Base-by-base conservation (phyloP, 2,329 filamentous ascomycete genomes). In the Colletotrichum australisinense region DNA sequence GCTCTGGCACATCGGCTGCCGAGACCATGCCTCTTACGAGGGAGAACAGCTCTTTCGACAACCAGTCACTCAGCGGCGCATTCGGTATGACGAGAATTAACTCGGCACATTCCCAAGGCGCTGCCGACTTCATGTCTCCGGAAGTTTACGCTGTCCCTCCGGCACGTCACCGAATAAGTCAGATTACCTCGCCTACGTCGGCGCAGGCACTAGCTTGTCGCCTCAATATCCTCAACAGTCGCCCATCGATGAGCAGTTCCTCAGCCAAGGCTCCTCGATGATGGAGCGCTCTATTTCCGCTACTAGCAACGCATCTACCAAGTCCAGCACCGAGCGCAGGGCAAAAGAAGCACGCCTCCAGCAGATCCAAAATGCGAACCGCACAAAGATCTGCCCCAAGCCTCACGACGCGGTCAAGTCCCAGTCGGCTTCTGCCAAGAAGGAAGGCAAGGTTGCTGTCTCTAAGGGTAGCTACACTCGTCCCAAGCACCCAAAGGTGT, bases 401-500 rank as follows among this genome's bases (percentile, higher is more conserved):
- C 86, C 85, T 1, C 76, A 76, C 5, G 80, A 81, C 3, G 73
- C 77, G 16, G 72, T 76, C 55, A 81, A 77, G 71, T 74, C 74
- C n/a, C 76, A 77, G 28, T 68, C 74, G 12, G 72, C 75, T 30
- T 42, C 67, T 19, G 60, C 76, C 35, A 82, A 83, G 74, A 85
- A 83, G 66, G 84, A 84, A 38, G 81, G 82, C 30, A 89, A 88
- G 78, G 76, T 85, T 2, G 78, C 82, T 26, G 84, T 86, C 55
- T 6, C 80, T 30, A 87, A 85, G 76, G 81, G 84, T 67, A 79
- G 72, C 19, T 88, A 89, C 74, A 83, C 87, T 63, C 92, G 93
- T 19, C 93, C 93, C 30, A 90, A 90, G 77, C 92, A 93, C 74
- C 89, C 90, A 46, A 94, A 93, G 81, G 91, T 94, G 74, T 89